Percentiles rank a stretch among this genome's conserved stretches.
Conservation (phyloP, 805 yeast genomes). For the Myxozyma lipomycoides region DNA sequence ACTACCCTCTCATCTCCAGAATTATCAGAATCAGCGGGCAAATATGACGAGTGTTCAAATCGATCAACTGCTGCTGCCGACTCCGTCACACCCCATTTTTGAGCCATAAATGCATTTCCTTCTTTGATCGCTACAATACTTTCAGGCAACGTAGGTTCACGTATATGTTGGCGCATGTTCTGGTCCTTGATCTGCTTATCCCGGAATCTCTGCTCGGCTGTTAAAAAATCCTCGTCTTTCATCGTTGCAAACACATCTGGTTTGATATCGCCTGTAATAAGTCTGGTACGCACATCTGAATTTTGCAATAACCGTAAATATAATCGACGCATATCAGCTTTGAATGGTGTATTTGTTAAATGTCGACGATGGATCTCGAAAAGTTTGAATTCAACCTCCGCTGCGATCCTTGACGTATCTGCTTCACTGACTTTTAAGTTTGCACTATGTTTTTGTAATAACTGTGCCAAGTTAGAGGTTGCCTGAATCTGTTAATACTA, state of each 20-base stretch:
- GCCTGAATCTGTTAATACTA: neutral
- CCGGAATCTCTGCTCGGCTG: neutral
- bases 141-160: neutral
- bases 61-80: constrained; percentile 42
- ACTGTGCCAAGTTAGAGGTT: neutral
- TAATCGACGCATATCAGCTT: neutral
- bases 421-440: neutral
- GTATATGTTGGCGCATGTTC: neutral
- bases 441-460: neutral
- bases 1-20: neutral
- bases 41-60: constrained; percentile 5
- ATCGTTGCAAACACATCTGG: neutral
- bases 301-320: neutral
- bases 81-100: constrained; percentile 42
- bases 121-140: neutral
- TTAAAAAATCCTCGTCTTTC: neutral
- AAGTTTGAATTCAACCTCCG: neutral
- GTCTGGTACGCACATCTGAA: neutral
- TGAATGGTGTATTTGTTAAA: neutral
- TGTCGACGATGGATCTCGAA: neutral
- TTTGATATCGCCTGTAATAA: neutral
- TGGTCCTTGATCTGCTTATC: neutral
- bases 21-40: too few relatives aligned
- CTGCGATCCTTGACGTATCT: neutral
- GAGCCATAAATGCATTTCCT: neutral